These are phyloP conservation scores for Volvox reticuliferus DNA, from an alignment of 139 green algal genomes.

Conservation along the genomic window DNA sequence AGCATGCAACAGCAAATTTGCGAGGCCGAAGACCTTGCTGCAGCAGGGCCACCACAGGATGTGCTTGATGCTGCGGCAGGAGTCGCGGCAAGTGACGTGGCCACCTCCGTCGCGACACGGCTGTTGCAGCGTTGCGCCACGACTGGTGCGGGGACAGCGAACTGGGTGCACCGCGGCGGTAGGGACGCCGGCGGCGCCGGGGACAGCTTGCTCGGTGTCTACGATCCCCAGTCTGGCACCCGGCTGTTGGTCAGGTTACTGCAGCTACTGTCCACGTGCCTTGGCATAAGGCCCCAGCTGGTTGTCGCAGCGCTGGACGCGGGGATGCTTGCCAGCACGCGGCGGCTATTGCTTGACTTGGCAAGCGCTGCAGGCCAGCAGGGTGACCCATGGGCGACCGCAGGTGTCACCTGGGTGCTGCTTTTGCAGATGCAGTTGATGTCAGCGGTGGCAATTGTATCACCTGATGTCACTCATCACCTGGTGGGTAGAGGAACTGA, in stretches of 20 bases:
- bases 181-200: background rate
- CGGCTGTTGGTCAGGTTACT: background rate
- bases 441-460: background rate
- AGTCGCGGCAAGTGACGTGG: background rate
- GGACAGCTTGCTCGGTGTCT: background rate
- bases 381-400: background rate
- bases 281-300: background rate
- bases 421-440: background rate
- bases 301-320: background rate
- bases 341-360: constrained; percentile 21
- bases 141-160: too few species aligned
- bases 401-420: constrained; percentile 1
- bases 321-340: background rate
- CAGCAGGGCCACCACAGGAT: background rate
- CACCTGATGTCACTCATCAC: background rate
- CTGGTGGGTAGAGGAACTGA: background rate
- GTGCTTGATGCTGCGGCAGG: background rate
- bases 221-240: background rate
- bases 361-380: background rate
- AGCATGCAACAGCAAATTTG: too few species aligned
- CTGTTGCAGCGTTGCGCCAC: constrained; percentile 26
- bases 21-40: background rate
- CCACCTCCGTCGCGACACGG: background rate
- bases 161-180: background rate
- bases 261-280: constrained; percentile 7